Base-by-base conservation (phyloP, 1,284 basidiomycete genomes). In the Psilocybe mexicana region DNA sequence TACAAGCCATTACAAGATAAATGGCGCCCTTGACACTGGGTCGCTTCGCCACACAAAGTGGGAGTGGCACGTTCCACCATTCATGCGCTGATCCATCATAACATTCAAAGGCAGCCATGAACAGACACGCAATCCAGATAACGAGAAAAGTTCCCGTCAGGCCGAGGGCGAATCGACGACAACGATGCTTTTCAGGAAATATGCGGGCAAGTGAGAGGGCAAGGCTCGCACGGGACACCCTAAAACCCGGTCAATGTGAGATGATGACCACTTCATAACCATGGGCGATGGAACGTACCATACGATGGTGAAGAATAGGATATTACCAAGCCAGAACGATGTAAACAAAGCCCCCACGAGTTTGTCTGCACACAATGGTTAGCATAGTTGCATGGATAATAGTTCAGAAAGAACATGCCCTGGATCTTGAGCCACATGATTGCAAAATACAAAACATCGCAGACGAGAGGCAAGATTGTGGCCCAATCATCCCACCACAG, bases 131-230 rank as follows among this genome's bases (percentile, higher is more conserved):
- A n/a, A 48, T 14, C 18, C 46, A 48, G 28, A 48, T 26, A n/a
- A 30, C 28, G 7, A 47, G 11, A 43, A 46, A 60, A 24, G 33
- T 23, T 24, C 38, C n/a, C 7, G 35, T 47, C 12, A 60, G 54
- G n/a, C 40, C 30, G 6, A 57, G n/a, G 10, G 54, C 40, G 5
- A 52, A 7, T 6, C 45, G 49, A 42, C 54, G 55, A 23, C 18
- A 35, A 12, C 24, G 42, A 44, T 52, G 43, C 7, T 38, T 54
- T 2, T 28, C 42, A 24, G 43, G 49, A 33, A 56, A 57, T 25
- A 57, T 60, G 11, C 58, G 42, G 14, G 50, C 54, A 23, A 60
- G 57, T 11, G 58, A 60, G 2, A 60, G 49, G 18, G 58, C 43
- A 14, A 60, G 49, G 24, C 54, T 47, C 2, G 52, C 36, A 7